Evolutionary conservation across 2,329 filamentous ascomycete species (phyloP).

Genomic region (Aspergillus neotritici): DNA sequence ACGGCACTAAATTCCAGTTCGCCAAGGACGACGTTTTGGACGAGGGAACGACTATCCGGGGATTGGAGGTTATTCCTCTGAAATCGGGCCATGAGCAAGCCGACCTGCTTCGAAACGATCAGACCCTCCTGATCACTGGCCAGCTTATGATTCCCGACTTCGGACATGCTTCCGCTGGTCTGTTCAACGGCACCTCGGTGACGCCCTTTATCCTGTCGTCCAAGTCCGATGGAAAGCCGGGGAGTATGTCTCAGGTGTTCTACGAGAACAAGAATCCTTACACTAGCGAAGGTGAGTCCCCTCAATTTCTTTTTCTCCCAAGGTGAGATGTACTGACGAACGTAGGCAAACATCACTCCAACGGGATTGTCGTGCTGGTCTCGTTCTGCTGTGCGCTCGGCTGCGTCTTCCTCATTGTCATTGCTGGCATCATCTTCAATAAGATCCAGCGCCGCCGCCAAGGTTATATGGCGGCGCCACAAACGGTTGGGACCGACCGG

Average conservation of each 20-base stretch:
- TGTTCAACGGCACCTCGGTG: slow-evolving; percentile 78
- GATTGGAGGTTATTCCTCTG: slow-evolving; percentile 74
- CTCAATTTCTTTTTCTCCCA: slow-evolving; percentile 2
- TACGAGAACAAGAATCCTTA: slow-evolving; percentile 77
- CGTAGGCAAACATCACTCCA: slow-evolving; percentile 35
- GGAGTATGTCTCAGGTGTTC: slow-evolving; percentile 76
- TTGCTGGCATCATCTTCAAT: slow-evolving; percentile 43
- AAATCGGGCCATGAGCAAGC: no score
- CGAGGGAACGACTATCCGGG: slow-evolving; percentile 62
- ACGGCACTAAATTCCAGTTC: slow-evolving; percentile 64
- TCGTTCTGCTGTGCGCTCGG: slow-evolving; percentile 45
- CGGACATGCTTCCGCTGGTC: slow-evolving; percentile 75
- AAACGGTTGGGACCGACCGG: slow-evolving; percentile 42
- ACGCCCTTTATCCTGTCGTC: slow-evolving; percentile 76
- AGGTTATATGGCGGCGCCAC: slow-evolving; percentile 43
- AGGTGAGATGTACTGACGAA: slow-evolving; percentile 1
- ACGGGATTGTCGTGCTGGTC: slow-evolving; percentile 42
- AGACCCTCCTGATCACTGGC: slow-evolving; percentile 70
- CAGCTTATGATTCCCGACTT: slow-evolving; percentile 68
- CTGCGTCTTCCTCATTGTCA: slow-evolving; percentile 45
- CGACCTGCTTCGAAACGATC: slow-evolving; percentile 46
- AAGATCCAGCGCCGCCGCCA: slow-evolving; percentile 44
- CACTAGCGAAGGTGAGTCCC: slow-evolving; percentile 53
- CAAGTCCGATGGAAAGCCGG: slow-evolving; percentile 57
- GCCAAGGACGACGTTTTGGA: slow-evolving; percentile 57